These are phyloP conservation scores for Orbilia javanica DNA, from an alignment of 2,329 filamentous ascomycete species.

Conservation along the genomic window DNA sequence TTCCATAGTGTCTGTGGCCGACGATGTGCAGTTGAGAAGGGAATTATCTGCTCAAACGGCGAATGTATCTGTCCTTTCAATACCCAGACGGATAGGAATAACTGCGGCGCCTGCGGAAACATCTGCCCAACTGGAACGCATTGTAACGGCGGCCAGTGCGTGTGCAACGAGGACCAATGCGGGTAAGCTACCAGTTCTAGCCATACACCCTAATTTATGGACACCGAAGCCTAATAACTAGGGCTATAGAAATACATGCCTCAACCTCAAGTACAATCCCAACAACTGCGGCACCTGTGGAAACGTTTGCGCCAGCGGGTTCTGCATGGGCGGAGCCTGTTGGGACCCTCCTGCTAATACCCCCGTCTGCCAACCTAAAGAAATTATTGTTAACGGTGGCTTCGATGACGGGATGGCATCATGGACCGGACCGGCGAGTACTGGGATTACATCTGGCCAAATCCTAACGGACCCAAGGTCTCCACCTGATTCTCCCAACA, in stretches of 20 bases:
- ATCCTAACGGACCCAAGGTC: constrained; percentile 1
- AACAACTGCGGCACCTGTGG: constrained; percentile 57
- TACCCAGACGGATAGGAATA: constrained; percentile 40
- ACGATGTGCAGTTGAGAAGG: constrained; percentile 26
- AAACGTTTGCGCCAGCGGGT: constrained; percentile 43
- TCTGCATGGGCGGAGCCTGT: constrained; percentile 29
- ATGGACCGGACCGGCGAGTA: constrained; percentile 24
- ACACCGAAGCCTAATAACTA: background rate
- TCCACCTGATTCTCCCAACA: constrained; percentile 15
- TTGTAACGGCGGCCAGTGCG: constrained; percentile 31
- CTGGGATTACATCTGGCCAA: background rate
- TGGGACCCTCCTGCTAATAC: constrained; percentile 8
- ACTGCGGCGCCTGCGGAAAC: constrained; percentile 58
- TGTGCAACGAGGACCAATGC: constrained; percentile 51
- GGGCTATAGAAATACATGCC: constrained; percentile 23
- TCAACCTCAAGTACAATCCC: constrained; percentile 40
- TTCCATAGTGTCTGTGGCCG: constrained; percentile 23
- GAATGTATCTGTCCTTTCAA: constrained; percentile 18
- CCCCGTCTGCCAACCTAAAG: constrained; percentile 39
- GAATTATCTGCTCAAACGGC: constrained; percentile 15
- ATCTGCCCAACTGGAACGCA: constrained; percentile 49
- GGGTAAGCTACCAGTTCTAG: constrained; percentile 18
- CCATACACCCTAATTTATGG: background rate
- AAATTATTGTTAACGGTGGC: constrained; percentile 47
- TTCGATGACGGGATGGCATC: constrained; percentile 49